These are phyloP conservation scores for Phytopythium boreale DNA, from an alignment of 352 stramenopile species.

Conservation along the genomic window DNA sequence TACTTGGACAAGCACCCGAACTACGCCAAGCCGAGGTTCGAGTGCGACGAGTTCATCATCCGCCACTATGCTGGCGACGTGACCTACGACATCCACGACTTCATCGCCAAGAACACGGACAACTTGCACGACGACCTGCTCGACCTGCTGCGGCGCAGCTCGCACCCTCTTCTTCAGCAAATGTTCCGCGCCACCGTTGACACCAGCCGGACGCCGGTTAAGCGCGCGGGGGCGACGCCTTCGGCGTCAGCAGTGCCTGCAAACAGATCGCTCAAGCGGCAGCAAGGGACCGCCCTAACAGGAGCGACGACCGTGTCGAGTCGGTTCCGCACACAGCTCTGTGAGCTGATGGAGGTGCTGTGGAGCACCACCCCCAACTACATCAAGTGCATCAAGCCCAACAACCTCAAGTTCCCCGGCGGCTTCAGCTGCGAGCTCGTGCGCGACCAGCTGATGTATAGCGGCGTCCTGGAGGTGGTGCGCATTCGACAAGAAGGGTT, in stretches of 20 bases:
- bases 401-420: constrained; percentile 90
- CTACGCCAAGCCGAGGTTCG: constrained; percentile 75
- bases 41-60: constrained; percentile 85
- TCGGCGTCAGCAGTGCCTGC: constrained; percentile 5
- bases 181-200: constrained; percentile 33
- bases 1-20: constrained; percentile 69
- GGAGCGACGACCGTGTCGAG: constrained; percentile 66
- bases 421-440: constrained; percentile 87
- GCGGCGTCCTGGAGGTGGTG: constrained; percentile 91
- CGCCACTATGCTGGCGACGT: constrained; percentile 84
- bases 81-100: constrained; percentile 78
- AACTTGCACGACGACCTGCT: constrained; percentile 87
- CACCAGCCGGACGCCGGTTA: constrained; percentile 8
- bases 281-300: constrained; percentile 49
- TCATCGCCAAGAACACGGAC: constrained; percentile 88
- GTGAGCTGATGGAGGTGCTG: constrained; percentile 81
- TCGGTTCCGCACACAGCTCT: constrained; percentile 75
- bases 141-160: constrained; percentile 66
- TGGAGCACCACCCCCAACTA: constrained; percentile 90
- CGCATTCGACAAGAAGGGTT: constrained; percentile 91
- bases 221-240: constrained; percentile 12
- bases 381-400: constrained; percentile 95
- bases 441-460: constrained; percentile 90
- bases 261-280: constrained; percentile 20
- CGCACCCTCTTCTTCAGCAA: constrained; percentile 56